Percentiles rank a stretch among this genome's conserved stretches.
These are phyloP conservation scores for Trichophyton rubrum DNA, from an alignment of 2,329 filamentous ascomycete species.

Conservation along the genomic window DNA sequence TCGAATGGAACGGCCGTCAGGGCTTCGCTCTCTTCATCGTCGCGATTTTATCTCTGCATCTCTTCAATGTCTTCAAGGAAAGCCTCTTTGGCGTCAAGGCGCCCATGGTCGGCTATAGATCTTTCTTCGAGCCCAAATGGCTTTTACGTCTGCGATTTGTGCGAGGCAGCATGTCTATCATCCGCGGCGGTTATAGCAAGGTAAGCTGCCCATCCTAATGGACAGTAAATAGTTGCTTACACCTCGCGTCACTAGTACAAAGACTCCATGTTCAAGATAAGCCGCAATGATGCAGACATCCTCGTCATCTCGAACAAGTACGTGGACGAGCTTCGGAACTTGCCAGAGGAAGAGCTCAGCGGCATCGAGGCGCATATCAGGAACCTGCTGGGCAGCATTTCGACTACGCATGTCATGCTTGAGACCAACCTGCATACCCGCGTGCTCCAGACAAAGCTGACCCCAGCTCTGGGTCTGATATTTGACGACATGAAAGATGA, in stretches of 20 bases:
- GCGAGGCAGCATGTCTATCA: too few relatives aligned
- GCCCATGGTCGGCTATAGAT: conserved; percentile 6
- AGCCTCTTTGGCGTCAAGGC: conserved; percentile 2
- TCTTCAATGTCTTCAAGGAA: too few relatives aligned
- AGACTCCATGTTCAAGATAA: conserved; percentile 11
- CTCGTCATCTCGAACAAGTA: conserved; percentile 18
- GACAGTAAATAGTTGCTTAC: too few relatives aligned
- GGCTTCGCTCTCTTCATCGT: too few relatives aligned
- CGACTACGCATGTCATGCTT: neutral
- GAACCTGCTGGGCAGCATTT: neutral
- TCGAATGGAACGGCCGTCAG: too few relatives aligned
- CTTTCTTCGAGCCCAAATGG: conserved; percentile 6
- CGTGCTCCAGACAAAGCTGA: conserved; percentile 9
- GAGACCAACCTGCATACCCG: conserved; percentile 5
- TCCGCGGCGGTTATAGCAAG: neutral
- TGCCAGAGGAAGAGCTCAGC: conserved; percentile 15
- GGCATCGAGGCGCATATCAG: conserved; percentile 15
- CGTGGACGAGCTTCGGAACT: conserved; percentile 16
- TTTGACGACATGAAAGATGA: neutral
- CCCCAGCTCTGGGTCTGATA: conserved; percentile 13
- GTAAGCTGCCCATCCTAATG: neutral
- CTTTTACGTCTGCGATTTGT: neutral
- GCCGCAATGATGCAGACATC: conserved; percentile 13
- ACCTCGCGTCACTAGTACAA: conserved; percentile 6
- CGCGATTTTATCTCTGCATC: too few relatives aligned